Base-by-base conservation (phyloP, 805 yeast genomes). In the Kluyveromyces dobzhanskii region DNA sequence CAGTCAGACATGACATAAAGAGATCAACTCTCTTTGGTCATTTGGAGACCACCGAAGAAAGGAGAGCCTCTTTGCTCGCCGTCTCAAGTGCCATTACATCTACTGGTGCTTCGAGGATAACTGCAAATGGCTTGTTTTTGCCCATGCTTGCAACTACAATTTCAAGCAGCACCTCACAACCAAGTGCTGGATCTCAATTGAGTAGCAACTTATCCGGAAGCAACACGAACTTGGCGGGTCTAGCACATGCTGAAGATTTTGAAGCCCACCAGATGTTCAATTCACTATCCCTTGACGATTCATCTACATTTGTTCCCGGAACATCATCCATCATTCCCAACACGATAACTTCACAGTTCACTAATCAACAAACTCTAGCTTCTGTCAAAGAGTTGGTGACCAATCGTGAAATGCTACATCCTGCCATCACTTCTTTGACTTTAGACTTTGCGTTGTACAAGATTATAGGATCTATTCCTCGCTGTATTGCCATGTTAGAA, bases 381-480 rank as follows among this genome's bases (percentile, higher is more conserved):
- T 48, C 53, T 4, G 50, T 59, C 19, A 61, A 59, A 33, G 65
- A 61, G 38, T 37, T 61, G 41, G 38, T 61, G 24, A 32, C 54
- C 5, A 57, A 58, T 38, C 55, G 51, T 36, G 59, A 80, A 42
- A 73, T 84, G 35, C 85, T 90, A 16, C 98, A 92, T 61, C 97
- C 97, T 0, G 76, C 85, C 1, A 79, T 90, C 31, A 66, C 86
- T 37, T 70, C 85, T 18, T 66, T 92, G 45, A 80, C 95, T 1
- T 75, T 85, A 42, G 82, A 85, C 49, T 77, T 80, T 49, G 80
- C 95, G 11, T 78, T 86, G 32, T 90, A 85, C 59, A 75, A 81
- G 47, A 76, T 90, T 29, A 92, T 88, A 7, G 98, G 98, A 0
- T 86, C 97, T 0, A 82, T 81, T 3, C 80, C 85, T 19, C 73